Evolutionary conservation across 768 basidiomycete species (phyloP).

Genomic region (Kwoniella sp.): DNA sequence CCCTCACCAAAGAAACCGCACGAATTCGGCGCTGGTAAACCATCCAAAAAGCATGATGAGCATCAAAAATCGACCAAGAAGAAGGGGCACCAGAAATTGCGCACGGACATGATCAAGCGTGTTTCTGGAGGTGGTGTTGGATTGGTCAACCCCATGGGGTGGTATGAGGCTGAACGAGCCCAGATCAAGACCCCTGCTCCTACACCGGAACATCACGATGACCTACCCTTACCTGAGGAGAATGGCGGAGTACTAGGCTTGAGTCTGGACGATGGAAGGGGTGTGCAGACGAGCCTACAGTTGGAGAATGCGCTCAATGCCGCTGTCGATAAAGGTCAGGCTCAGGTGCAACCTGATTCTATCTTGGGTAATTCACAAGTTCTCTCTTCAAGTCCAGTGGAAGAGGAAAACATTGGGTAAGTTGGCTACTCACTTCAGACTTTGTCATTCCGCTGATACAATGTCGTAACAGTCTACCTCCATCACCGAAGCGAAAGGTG

Average conservation of each 20-base stretch:
- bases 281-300: constrained; percentile 5
- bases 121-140: constrained; percentile 56
- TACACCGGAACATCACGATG: constrained; percentile 7
- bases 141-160: constrained; percentile 56
- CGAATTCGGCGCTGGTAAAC: neutral
- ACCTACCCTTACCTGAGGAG: constrained; percentile 10
- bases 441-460: neutral
- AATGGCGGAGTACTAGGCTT: constrained; percentile 10
- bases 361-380: neutral
- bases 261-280: constrained; percentile 6
- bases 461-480: neutral
- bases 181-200: constrained; percentile 15
- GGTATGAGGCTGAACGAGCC: constrained; percentile 46
- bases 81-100: constrained; percentile 35
- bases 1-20: constrained; percentile 15
- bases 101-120: constrained; percentile 56
- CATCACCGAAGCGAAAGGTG: constrained; percentile 9
- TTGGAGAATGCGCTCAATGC: constrained; percentile 10
- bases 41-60: constrained; percentile 8
- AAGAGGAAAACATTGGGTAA: constrained; percentile 5
- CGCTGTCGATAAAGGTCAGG: constrained; percentile 16
- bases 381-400: constrained; percentile 11
- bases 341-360: neutral
- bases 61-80: constrained; percentile 30
- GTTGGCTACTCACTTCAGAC: neutral